These are phyloP conservation scores for Diaporthe sp. DNA, from an alignment of 2,329 filamentous ascomycete genomes.

Conservation along the genomic window DNA sequence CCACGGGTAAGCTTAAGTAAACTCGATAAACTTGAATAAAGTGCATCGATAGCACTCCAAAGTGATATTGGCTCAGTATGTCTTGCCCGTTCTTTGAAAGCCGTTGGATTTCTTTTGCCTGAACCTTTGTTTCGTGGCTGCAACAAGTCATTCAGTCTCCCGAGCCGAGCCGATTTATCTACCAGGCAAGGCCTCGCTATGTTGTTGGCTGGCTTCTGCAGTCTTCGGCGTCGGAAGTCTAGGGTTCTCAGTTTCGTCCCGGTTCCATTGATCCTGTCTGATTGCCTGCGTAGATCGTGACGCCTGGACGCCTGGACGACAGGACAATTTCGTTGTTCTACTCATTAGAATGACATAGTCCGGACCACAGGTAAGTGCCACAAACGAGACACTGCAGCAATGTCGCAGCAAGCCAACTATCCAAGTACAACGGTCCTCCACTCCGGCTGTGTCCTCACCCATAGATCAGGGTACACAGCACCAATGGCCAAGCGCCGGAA, in stretches of 20 bases:
- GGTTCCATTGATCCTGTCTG: not conserved
- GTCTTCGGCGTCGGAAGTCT: no score
- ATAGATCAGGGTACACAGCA: not conserved
- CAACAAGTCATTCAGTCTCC: not conserved
- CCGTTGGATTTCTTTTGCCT: not conserved
- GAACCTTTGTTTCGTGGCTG: no score
- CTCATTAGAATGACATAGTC: not conserved
- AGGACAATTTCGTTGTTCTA: no score
- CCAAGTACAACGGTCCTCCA: not conserved
- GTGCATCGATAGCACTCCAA: fast-evolving
- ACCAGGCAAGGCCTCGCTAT: not conserved
- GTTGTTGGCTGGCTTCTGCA: not conserved
- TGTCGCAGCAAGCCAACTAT: not conserved
- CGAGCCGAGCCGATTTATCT: no score
- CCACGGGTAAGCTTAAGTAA: no score
- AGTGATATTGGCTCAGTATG: no score
- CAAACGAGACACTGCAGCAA: no score
- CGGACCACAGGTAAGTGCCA: no score
- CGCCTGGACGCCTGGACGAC: no score
- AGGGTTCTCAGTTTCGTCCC: no score
- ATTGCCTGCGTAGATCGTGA: no score
- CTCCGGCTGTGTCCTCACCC: not conserved
- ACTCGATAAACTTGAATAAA: not conserved
- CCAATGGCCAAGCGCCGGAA: not conserved
- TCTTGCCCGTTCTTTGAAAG: not conserved